phyloP scores from a whole-genome alignment of 2,329 filamentous ascomycete genomes.

The Harringtonia aguacate region DNA sequence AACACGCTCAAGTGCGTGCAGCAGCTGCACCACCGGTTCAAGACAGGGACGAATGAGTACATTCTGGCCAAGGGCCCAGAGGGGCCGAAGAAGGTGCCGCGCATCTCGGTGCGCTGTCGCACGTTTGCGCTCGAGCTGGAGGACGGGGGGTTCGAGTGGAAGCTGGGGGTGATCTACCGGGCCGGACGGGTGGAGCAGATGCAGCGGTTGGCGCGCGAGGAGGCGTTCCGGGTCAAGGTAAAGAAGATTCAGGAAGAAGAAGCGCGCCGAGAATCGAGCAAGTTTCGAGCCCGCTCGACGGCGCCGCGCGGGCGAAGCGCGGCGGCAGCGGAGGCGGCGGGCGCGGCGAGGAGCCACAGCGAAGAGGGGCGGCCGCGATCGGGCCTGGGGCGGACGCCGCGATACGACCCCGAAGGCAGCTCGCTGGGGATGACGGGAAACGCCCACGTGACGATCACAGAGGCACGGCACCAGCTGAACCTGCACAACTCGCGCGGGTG shows the following conservation, averaged over 20 bases:
- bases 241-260: slow-evolving; percentile 73
- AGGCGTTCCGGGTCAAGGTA: slow-evolving; percentile 78
- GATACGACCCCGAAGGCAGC: slow-evolving; percentile 73
- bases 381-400: slow-evolving; percentile 33
- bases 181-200: slow-evolving; percentile 81
- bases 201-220: slow-evolving; percentile 79
- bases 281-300: slow-evolving; percentile 44
- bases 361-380: slow-evolving; percentile 33
- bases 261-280: slow-evolving; percentile 39
- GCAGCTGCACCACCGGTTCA: slow-evolving; percentile 89
- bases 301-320: slow-evolving; percentile 23
- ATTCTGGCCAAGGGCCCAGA: slow-evolving; percentile 78
- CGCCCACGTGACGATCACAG: slow-evolving; percentile 61
- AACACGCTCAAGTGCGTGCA: slow-evolving; percentile 80
- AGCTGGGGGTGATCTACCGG: slow-evolving; percentile 86
- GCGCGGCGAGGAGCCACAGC: slow-evolving; percentile 28
- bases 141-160: slow-evolving; percentile 96
- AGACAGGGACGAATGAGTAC: slow-evolving; percentile 78
- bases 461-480: slow-evolving; percentile 67
- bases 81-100: slow-evolving; percentile 75
- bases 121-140: slow-evolving; percentile 86
- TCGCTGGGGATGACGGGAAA: slow-evolving; percentile 57
- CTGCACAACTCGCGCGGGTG: slow-evolving; percentile 80
- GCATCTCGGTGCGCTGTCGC: slow-evolving; percentile 70
- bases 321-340: background rate